phyloP scores from a whole-genome alignment of 805 yeast genomes.

The Ogataea pignaliae region DNA sequence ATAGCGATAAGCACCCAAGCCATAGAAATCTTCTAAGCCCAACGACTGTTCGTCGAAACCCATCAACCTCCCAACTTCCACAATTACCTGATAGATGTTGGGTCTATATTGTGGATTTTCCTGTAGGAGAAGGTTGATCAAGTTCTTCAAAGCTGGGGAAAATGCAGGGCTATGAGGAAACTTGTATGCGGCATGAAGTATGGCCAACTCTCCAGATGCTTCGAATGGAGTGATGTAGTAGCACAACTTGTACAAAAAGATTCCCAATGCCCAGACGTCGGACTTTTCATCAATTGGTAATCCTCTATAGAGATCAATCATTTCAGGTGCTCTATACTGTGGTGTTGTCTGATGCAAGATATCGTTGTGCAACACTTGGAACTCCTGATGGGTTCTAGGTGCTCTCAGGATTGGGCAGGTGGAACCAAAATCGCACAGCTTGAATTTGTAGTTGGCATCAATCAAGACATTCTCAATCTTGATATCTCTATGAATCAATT shows the following conservation, averaged over 20 bases:
- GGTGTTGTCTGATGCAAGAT: conserved; percentile 90
- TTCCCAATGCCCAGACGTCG: conserved; percentile 96
- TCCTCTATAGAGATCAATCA: conserved; percentile 83
- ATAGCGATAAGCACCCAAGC: conserved; percentile 26
- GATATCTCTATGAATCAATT: conserved; percentile 85
- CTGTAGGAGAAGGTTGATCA: conserved; percentile 74
- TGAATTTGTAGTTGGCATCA: conserved; percentile 63
- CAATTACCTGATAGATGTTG: conserved; percentile 74
- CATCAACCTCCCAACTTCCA: conserved; percentile 57
- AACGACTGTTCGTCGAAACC: conserved; percentile 39
- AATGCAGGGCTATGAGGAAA: conserved; percentile 69
- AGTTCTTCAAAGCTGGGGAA: conserved; percentile 66
- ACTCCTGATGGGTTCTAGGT: conserved; percentile 70
- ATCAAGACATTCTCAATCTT: conserved; percentile 93
- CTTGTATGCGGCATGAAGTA: conserved; percentile 75
- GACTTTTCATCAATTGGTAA: conserved; percentile 86
- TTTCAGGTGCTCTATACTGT: conserved; percentile 93
- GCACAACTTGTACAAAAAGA: conserved; percentile 83
- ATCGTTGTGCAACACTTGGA: conserved; percentile 75
- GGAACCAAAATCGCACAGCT: conserved; percentile 92
- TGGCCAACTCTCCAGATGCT: conserved; percentile 79
- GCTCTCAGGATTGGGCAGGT: conserved; percentile 67
- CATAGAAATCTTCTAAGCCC: conserved; percentile 32
- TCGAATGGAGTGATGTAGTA: conserved; percentile 96
- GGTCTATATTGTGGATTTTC: conserved; percentile 84